phyloP scores from a whole-genome alignment of 2,329 filamentous ascomycete genomes.

The Niveomyces coronatus region DNA sequence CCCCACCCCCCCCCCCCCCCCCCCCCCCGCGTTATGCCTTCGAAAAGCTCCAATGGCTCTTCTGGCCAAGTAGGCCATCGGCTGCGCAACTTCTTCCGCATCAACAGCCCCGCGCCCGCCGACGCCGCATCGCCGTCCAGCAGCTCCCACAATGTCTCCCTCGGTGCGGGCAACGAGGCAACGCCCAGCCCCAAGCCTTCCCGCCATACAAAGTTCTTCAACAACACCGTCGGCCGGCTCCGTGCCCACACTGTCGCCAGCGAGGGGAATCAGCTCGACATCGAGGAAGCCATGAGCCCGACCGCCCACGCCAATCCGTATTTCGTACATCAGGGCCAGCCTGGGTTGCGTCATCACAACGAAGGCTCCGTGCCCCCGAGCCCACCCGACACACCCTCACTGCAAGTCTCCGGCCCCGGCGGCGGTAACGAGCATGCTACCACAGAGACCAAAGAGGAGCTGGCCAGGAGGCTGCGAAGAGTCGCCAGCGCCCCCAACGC shows the following conservation, averaged over 20 bases:
- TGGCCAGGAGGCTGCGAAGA: slow-evolving; percentile 83
- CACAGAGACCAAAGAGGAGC: slow-evolving; percentile 79
- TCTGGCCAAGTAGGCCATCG: slow-evolving; percentile 56
- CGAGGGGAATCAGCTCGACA: slow-evolving; percentile 80
- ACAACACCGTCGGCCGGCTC: slow-evolving; percentile 73
- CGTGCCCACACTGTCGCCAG: slow-evolving; percentile 85
- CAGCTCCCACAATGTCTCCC: slow-evolving; percentile 8
- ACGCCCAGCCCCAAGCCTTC: slow-evolving; percentile 45
- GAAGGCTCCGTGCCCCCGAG: slow-evolving; percentile 87
- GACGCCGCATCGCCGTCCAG: slow-evolving; percentile 49
- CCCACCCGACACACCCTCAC: slow-evolving; percentile 77
- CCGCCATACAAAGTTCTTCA: slow-evolving; percentile 82
- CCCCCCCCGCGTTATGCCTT: slow-evolving; percentile 33
- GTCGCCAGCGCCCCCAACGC: slow-evolving; percentile 96
- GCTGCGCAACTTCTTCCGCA: slow-evolving; percentile 62
- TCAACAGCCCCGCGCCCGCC: slow-evolving; percentile 38
- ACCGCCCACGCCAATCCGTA: slow-evolving; percentile 95
- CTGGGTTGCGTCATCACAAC: slow-evolving; percentile 87
- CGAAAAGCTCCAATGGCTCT: slow-evolving; percentile 40
- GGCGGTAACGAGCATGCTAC: slow-evolving; percentile 57
- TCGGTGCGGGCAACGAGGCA: slow-evolving; percentile 9
- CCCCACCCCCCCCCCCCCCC: slow-evolving; percentile 3
- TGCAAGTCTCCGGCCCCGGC: slow-evolving; percentile 61
- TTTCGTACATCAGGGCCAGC: slow-evolving; percentile 91
- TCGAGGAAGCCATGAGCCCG: slow-evolving; percentile 83